Base-by-base conservation (phyloP, 306 rosid genomes). In the Pyrus pyrifolia region DNA sequence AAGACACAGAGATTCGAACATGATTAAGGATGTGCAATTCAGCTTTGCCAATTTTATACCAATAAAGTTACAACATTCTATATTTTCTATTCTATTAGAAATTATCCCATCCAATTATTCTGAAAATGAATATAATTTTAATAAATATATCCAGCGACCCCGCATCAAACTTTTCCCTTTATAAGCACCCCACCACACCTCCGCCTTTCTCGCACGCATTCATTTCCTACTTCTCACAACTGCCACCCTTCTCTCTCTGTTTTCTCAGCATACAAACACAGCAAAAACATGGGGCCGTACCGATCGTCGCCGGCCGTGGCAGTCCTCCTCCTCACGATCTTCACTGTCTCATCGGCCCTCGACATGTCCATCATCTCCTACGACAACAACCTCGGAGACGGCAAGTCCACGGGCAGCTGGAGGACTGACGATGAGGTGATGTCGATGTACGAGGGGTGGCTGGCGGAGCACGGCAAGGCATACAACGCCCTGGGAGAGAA, bases 301-400 rank as follows among this genome's bases (percentile, higher is more conserved):
- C 61, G 71, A 76, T 85, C 90, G 15, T 67, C 71, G 1, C 23
- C 87, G 74, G n/a, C 77, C 60, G 74, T 76, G 82, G 30, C 83
- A 68, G 4, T 77, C 51, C 58, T 91, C 59, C 1, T 91, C 71
- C 45, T 87, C 53, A 13, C 59, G 40, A 8, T 81, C 67, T 51
- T 88, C n/a, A 33, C 93, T 14, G 3, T 84, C 4, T 87, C 98
- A 1, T 76, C 84, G 4, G 96, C 99, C 44, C 27, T 74, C 3
- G 96, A 93, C 82, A 84, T 88, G 97, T 90, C 97, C 51, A 92
- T 90, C 59, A 78, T 90, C 76, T 71, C 88, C 19, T 86, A 85
- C 90, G 90, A 89, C 80, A 49, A 64, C 13, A 23, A 22, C 25
- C 10, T 78, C 33, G 8, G 77, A 61, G 68, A 31, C 11, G 18